Percentiles rank a stretch among this genome's conserved stretches.
Conservation (phyloP, 2,329 filamentous ascomycete species). For the Pseudocercospora fuligena region DNA sequence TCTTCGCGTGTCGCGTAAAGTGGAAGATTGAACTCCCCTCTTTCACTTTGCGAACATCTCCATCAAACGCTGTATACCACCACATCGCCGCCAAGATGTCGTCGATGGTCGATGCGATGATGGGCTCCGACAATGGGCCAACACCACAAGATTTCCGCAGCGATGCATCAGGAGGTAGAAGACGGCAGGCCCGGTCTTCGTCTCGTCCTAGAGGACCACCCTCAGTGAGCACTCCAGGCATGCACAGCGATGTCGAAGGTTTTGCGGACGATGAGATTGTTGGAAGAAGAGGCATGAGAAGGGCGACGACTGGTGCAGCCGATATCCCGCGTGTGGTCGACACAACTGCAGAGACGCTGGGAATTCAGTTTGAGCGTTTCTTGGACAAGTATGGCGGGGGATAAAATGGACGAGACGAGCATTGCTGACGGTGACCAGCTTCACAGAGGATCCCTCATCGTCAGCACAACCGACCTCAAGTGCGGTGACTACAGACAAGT, state of each 20-base stretch:
- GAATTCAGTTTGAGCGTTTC: constrained; percentile 78
- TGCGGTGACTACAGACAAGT: constrained; percentile 75
- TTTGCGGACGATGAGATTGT: constrained; percentile 68
- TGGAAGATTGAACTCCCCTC: neutral
- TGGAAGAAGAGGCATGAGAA: constrained; percentile 55
- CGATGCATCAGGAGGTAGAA: constrained; percentile 42
- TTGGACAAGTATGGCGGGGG: constrained; percentile 67
- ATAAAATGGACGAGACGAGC: neutral
- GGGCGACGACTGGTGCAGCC: constrained; percentile 50
- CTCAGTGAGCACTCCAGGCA: constrained; percentile 56
- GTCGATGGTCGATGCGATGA: constrained; percentile 56
- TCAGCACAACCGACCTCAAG: constrained; percentile 70
- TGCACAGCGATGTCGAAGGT: constrained; percentile 61
- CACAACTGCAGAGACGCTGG: constrained; percentile 73
- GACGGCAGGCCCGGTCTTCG: constrained; percentile 52
- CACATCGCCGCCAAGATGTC: constrained; percentile 50
- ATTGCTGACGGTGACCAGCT: constrained; percentile 47
- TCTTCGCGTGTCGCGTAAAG: neutral
- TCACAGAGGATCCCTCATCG: constrained; percentile 69
- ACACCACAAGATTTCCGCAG: constrained; percentile 42
- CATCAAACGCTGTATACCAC: neutral
- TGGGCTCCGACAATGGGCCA: constrained; percentile 52
- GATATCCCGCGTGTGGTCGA: constrained; percentile 77
- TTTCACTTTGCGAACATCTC: neutral
- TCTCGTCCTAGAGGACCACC: constrained; percentile 58